A percentile compares a stretch with the other conserved stretches of the same genome.
Conservation (phyloP, 75 land plant genomes). For the Pseudotsuga menziesii region DNA sequence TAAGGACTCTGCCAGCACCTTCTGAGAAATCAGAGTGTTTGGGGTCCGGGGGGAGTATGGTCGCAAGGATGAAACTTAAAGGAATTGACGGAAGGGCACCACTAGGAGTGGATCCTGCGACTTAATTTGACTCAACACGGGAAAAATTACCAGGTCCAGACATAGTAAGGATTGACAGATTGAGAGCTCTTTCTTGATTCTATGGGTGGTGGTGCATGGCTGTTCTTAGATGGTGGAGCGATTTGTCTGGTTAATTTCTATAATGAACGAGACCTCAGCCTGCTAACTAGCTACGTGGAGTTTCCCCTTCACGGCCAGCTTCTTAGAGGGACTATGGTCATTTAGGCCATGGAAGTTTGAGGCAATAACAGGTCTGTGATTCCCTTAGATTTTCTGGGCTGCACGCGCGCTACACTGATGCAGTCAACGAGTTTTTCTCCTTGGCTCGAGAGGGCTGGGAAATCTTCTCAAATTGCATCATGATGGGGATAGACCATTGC, state of each 20-base stretch:
- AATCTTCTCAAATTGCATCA: constrained; percentile 31
- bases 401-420: constrained; percentile 48
- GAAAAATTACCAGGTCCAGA: no score
- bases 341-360: constrained; percentile 58
- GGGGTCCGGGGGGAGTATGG: no score
- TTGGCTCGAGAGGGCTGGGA: constrained; percentile 20
- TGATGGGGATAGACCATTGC: constrained; percentile 41
- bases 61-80: no score
- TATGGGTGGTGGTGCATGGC: constrained; percentile 32
- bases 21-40: no score
- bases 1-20: no score
- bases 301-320: constrained; percentile 35
- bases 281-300: constrained; percentile 47
- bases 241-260: constrained; percentile 57
- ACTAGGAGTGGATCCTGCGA: no score
- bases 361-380: constrained; percentile 82
- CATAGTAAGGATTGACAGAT: background rate
- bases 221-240: constrained; percentile 31
- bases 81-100: no score
- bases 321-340: constrained; percentile 50
- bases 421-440: constrained; percentile 22
- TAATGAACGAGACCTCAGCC: constrained; percentile 71
- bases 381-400: constrained; percentile 55
- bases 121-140: no score
- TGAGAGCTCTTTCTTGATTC: constrained; percentile 32